Evolutionary conservation across 208 protist genomes (phyloP), one percentile per base, ranked within the genome.

Genomic region (Trypanosoma vivax): DNA sequence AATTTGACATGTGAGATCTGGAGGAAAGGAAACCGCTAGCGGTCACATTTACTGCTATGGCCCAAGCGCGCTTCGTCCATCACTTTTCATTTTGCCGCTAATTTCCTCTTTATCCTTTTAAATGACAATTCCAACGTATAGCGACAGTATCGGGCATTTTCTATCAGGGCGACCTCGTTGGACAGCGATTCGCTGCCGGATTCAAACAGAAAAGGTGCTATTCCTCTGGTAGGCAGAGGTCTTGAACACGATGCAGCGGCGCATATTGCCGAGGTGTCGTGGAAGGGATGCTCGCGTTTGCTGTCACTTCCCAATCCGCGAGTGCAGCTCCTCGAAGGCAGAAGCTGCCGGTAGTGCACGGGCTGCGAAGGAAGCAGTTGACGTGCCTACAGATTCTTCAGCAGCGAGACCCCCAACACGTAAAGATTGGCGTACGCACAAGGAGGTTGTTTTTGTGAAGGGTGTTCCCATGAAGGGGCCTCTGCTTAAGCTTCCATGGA

Each of bases 401-500:
- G 23, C 54, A 23, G 53, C 57, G 18, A 63, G 58, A 33, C 55
- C 63, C 0, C 73, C 71, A 27, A 61, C 84, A 35, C 76, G 79
- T 28, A 86, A 87, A 50, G 79, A 88, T 56, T 87, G 84, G 79
- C 76, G 84, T 43, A 83, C 72, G 30, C 71, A 86, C 43, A 76
- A 79, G 60, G 79, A 88, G 7, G 64, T 89, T 39, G 78, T 92
- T 9, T 92, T 79, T 62, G 70, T 78, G 13, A 86, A 89, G 57
- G 84, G 84, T 19, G 74, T 92, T 30, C 78, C 84, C 23, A 57
- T 65, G 28, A 86, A 87, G 62, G 84, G 84, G 16, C 77, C 56
- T 51, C 59, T 92, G 23, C 84, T 79, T 53, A 87, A 89, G 49
- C 65, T 92, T n/a, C 76, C 78, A 27, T 43, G 67, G 42, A 65